Base-by-base conservation (phyloP, 805 yeast genomes). In the Yamadazyma sp. region DNA sequence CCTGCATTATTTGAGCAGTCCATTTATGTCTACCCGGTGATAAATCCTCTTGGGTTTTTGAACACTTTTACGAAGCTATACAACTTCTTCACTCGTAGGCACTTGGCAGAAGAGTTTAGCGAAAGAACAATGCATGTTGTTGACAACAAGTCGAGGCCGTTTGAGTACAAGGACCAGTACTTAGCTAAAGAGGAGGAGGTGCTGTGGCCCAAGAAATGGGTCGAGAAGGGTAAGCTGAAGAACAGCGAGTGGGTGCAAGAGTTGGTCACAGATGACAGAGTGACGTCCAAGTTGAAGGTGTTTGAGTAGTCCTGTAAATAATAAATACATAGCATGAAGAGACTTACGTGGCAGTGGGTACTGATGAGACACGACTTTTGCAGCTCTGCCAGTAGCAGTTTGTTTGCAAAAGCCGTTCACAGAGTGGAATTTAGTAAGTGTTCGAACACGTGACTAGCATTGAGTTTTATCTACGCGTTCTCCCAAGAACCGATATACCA, bases 161-260 rank as follows among this genome's bases (percentile, higher is more conserved):
- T 78, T 51, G 63, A 57, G 36, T 60, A 37, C 44, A 58, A 67
- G 31, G 80, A 76, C 38, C 52, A 64, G 37, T 52, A 57, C 18
- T 57, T 64, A 41, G 76, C 75, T 11, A 53, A 56, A 13, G 78
- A 68, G 28, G 96, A 89, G 57, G 96, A 90, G 55, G 52, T 59
- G 5, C 91, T 86, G 47, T 91, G 97, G 97, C 96, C 96, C 10
- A 60, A 67, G 38, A 73, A 74, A 41, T 91, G 97, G 96, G 84
- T 86, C 22, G 72, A 78, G 47, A 73, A 71, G 41, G 95, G 96
- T n/a, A 56, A 60, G 32, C 84, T 78, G 36, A 82, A 78, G 47
- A 65, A 76, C 27, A 83, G 95, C 46, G 97, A 91, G 57, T 91
- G 99, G 99, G 79, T 82, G 38, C 79, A 80, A 53, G 90, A 83